Evolutionary conservation across 2,329 filamentous ascomycete species (phyloP), one percentile per base, ranked within the genome.

Genomic region (Cladosporium sp.): DNA sequence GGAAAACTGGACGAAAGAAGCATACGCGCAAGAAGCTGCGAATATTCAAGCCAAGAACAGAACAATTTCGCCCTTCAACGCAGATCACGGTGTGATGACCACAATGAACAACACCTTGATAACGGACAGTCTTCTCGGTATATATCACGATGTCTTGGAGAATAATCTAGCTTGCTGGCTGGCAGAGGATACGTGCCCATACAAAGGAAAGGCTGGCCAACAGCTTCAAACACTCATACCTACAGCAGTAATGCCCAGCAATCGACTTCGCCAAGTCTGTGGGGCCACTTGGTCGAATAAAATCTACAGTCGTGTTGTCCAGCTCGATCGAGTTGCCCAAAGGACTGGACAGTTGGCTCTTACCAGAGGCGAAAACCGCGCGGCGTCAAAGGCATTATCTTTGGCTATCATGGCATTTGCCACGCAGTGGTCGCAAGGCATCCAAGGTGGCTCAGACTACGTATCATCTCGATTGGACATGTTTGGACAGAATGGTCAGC

Each of bases 121-220:
- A 26, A 61, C 58, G 10, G 40, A 49, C n/a, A 61, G 37, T 49
- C 58, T 61, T 16, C 58, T 61, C 31, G 58, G 40, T n/a, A 61
- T 61, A 18, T 61, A 61, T 11, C 58, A 61, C 26, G 58, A 61
- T 33, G 58, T 61, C 28, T 44, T 61, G 18, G 58, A 61, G 40
- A 61, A 61, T 18, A 61, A 61, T 2, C 40, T 61, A 21, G 58
- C 58, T 14, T 61, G 58, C 28, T 61, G 58, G 58, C n/a, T 61
- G 26, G 23, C 58, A 21, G 58, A 61, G 21, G 40, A 49, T 8
- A 61, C 58, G 3, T 61, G 58, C 40, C 58, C 58, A n/a, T 61
- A 61, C 58, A 49, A 33, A 21, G 40, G 37, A 8, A 46, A 49
- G 33, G 12, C 28, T 33, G 37, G 57, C 35, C 37, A 44, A 33